A percentile compares a stretch with the other conserved stretches of the same genome.
phyloP scores from a whole-genome alignment of 2,329 filamentous ascomycete species.

The Tolypocladium ovalisporum region DNA sequence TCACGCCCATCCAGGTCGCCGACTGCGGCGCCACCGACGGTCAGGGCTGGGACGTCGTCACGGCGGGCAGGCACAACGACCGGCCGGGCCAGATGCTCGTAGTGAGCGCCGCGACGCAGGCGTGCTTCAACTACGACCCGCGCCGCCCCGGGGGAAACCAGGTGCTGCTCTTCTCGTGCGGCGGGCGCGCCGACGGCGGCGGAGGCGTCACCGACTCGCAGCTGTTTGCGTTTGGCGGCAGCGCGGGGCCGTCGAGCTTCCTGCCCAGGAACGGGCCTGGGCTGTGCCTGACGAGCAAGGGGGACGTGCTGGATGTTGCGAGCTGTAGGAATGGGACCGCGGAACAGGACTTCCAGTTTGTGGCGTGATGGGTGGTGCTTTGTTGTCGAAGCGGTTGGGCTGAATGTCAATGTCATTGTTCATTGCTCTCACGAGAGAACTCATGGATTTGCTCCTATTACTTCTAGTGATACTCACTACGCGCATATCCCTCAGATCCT shows the following conservation, averaged over 20 bases:
- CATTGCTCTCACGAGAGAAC: background rate
- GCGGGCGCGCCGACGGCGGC: conserved; percentile 43
- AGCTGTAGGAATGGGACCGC: background rate
- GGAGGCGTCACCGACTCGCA: conserved; percentile 40
- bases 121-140: conserved; percentile 45
- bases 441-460: no score
- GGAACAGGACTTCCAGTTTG: background rate
- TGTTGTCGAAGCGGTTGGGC: background rate
- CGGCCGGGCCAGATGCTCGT: conserved; percentile 34
- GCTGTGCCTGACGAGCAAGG: conserved; percentile 27
- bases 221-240: conserved; percentile 35
- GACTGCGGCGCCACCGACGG: conserved; percentile 30
- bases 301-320: background rate
- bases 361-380: background rate
- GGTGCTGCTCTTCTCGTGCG: conserved; percentile 46
- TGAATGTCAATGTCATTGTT: background rate
- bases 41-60: conserved; percentile 37
- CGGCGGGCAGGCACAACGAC: conserved; percentile 39
- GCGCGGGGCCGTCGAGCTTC: conserved; percentile 29
- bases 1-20: conserved; percentile 33
- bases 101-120: conserved; percentile 46
- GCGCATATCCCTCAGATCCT: no score
- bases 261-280: conserved; percentile 32
- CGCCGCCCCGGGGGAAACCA: conserved; percentile 22
- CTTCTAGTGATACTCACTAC: no score